Percentiles rank a stretch among this genome's conserved stretches.
phyloP scores from a whole-genome alignment of 139 green algal genomes.

The Chlamydomonas sp. region DNA sequence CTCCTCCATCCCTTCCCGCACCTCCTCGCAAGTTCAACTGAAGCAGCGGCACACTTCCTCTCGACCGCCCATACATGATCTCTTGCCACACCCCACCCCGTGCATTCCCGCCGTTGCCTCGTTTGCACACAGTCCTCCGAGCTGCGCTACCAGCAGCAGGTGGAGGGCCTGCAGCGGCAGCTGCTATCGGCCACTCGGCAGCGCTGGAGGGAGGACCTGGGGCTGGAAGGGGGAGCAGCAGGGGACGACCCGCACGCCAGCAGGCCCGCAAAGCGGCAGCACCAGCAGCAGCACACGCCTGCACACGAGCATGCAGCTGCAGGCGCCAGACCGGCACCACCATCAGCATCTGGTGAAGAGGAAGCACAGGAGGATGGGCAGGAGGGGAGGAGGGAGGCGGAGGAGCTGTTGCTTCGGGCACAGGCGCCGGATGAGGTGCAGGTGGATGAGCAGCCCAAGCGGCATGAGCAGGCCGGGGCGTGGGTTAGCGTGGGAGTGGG shows the following conservation, averaged over 20 bases:
- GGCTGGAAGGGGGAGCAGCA: background rate
- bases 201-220: conserved; percentile 17
- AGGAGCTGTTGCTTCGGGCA: background rate
- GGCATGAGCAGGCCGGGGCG: background rate
- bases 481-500: background rate
- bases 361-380: background rate
- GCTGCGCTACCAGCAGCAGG: conserved; percentile 18
- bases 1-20: too few species aligned
- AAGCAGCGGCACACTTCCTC: too few species aligned
- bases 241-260: background rate
- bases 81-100: too few species aligned
- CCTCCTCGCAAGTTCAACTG: too few species aligned
- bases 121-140: background rate
- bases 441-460: background rate
- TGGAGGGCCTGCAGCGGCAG: conserved; percentile 36
- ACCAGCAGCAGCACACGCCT: background rate
- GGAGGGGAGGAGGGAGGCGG: background rate
- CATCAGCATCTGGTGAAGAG: too few species aligned
- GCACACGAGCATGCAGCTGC: background rate
- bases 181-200: background rate
- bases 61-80: too few species aligned
- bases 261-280: background rate
- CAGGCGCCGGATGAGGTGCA: conserved; percentile 4
- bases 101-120: too few species aligned
- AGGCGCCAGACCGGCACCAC: background rate